These are phyloP conservation scores for Gossypium mustelinum DNA, from an alignment of 345 rosid species.

Conservation along the genomic window DNA sequence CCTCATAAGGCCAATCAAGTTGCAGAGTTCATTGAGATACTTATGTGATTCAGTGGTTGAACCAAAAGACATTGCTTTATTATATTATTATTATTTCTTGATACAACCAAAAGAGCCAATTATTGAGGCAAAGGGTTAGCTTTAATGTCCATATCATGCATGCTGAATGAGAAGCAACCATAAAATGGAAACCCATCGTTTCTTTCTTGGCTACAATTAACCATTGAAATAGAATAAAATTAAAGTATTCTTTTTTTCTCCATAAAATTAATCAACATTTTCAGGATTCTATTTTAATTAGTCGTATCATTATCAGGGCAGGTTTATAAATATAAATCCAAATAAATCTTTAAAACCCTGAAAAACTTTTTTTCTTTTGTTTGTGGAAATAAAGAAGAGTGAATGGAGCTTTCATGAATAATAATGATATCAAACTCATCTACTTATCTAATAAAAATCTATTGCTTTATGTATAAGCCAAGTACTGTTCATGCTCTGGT, in stretches of 20 bases:
- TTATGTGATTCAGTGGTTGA: constrained; percentile 7
- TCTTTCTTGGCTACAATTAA: not conserved
- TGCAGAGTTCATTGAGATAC: not conserved
- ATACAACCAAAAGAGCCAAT: not conserved
- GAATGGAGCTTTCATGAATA: not conserved
- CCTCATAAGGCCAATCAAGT: not conserved
- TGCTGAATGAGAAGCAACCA: constrained; percentile 41
- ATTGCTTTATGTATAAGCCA: not conserved
- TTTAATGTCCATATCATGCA: constrained; percentile 27
- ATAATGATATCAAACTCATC: constrained; percentile 4
- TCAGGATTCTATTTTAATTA: not conserved
- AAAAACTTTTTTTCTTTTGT: not conserved
- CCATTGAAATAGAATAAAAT: no score
- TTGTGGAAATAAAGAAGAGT: not conserved
- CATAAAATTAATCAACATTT: not conserved
- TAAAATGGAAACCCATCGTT: not conserved
- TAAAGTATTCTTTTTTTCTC: no score
- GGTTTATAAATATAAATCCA: not conserved
- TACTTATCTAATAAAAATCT: not conserved
- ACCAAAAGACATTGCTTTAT: not conserved
- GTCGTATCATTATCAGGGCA: not conserved
- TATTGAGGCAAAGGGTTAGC: constrained; percentile 4
- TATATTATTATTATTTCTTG: not conserved
- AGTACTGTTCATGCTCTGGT: not conserved
- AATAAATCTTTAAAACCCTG: not conserved